Evolutionary conservation across 345 rosid species (phyloP).

Genomic region (Mangifera indica): DNA sequence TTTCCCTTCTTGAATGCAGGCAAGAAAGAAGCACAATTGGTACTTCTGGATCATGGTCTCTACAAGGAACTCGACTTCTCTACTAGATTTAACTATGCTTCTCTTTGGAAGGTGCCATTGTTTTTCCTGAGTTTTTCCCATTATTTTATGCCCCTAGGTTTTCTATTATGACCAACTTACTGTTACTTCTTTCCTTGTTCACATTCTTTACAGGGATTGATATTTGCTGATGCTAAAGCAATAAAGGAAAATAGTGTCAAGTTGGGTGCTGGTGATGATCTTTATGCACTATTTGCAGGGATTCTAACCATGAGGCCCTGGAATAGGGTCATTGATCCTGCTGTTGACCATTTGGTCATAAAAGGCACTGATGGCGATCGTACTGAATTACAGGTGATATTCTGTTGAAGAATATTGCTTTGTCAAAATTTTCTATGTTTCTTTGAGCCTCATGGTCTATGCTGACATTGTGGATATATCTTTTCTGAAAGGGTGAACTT

Average conservation of each 20-base stretch:
- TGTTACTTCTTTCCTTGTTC: slow-evolving; percentile 6
- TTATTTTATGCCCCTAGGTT: neutral
- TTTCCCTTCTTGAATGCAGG: slow-evolving; percentile 33
- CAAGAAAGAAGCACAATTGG: slow-evolving; percentile 76
- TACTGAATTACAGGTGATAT: slow-evolving; percentile 74
- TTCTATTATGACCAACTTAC: slow-evolving; percentile 11
- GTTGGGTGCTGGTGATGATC: slow-evolving; percentile 92
- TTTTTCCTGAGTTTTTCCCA: slow-evolving; percentile 4
- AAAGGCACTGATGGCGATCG: slow-evolving; percentile 64
- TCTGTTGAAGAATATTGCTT: slow-evolving; percentile 1
- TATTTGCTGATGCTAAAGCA: slow-evolving; percentile 80
- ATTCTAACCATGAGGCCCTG: slow-evolving; percentile 94
- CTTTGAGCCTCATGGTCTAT: neutral
- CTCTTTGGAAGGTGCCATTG: slow-evolving; percentile 72
- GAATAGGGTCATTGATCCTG: slow-evolving; percentile 72
- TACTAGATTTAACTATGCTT: slow-evolving; percentile 79
- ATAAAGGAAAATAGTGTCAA: slow-evolving; percentile 80
- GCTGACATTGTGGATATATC: neutral
- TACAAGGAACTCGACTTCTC: slow-evolving; percentile 81
- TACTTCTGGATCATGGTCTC: slow-evolving; percentile 87
- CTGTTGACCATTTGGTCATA: slow-evolving; percentile 89
- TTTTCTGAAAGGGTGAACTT: slow-evolving; percentile 1
- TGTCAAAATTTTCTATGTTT: neutral
- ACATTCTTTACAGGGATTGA: slow-evolving; percentile 49
- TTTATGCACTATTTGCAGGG: slow-evolving; percentile 75